A percentile compares a stretch with the other conserved stretches of the same genome.
Conservation (phyloP, 805 yeast species). For the Sugiyamaella mastotermitis region DNA sequence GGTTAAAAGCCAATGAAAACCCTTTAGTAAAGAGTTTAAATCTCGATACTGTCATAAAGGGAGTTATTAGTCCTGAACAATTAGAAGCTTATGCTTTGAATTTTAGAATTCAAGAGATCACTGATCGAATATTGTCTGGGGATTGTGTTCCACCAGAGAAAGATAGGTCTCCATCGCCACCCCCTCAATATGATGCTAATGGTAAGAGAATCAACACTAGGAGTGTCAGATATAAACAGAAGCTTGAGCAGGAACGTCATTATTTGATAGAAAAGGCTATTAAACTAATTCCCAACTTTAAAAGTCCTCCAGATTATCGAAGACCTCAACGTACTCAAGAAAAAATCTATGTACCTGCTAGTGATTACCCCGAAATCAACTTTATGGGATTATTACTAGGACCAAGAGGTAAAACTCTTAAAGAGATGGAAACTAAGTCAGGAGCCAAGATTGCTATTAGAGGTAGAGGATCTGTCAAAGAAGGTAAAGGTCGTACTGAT, state of each 20-base stretch:
- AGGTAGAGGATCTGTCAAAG: constrained; percentile 94
- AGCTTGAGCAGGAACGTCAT: constrained; percentile 74
- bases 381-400: constrained; percentile 89
- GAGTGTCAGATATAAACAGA: constrained; percentile 55
- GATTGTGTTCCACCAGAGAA: constrained; percentile 43
- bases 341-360: constrained; percentile 77
- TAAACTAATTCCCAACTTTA: constrained; percentile 64
- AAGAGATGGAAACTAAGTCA: constrained; percentile 71
- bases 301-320: constrained; percentile 73
- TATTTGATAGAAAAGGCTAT: constrained; percentile 69
- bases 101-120: constrained; percentile 75
- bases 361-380: constrained; percentile 85
- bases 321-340: constrained; percentile 69
- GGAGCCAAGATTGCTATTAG: constrained; percentile 89
- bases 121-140: constrained; percentile 48
- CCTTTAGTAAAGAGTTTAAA: constrained; percentile 22
- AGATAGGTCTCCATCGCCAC: constrained; percentile 75
- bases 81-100: constrained; percentile 59
- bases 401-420: constrained; percentile 89
- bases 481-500: constrained; percentile 60
- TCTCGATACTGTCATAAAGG: constrained; percentile 40
- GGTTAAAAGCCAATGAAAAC: constrained; percentile 24
- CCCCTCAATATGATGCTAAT: constrained; percentile 77
- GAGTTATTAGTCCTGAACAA: constrained; percentile 67
- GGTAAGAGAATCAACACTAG: constrained; percentile 87